Evolutionary conservation across 2,329 filamentous ascomycete species (phyloP), one percentile per base, ranked within the genome.

Genomic region (Aspergillus tubingensis): DNA sequence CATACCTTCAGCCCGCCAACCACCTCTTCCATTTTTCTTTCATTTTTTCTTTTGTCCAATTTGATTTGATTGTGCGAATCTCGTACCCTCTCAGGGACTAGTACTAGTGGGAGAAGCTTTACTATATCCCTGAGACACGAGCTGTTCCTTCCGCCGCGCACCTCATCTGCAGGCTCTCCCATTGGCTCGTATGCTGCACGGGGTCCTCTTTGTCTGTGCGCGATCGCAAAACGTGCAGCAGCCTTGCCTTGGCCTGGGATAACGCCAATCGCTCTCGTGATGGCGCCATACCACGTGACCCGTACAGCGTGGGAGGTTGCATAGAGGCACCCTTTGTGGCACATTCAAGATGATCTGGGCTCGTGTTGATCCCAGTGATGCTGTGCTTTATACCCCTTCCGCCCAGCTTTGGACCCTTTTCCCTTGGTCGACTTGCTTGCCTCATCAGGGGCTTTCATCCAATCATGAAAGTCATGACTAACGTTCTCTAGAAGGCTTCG

Each of bases 221-320:
- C 47, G 60, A 67, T 66, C 62, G 54, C 65, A 63, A 55, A 62
- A 62, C 57, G 62, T 62, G 59, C 65, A 65, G 58, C 59, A 60
- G 54, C 54, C 54, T 54, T 50, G 53, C 61, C 61, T 17, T 50
- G 59, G 54, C 51, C 21, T 19, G 54, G 49, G 58, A 62, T 67
- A 60, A 57, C 68, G 73, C 66, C 67, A 72, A 52, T 39, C 10
- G 51, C 55, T 62, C 61, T 65, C 62, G 54, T 52, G 68, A 74
- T 76, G 67, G 67, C 72, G 72, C 69, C 66, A 76, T 72, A 63
- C 53, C 73, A 76, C 74, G 74, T 76, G 73, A 76, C 62, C n/a
- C 25, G 17, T 41, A 17, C 6, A 25, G 5, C 15, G 43, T 54
- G 27, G 41, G 17, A 32, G 19, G 50, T 23, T 59, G 53, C 53